Evolutionary conservation across 345 rosid species (phyloP), one percentile per base, ranked within the genome.

Genomic region (Citrus sp.): DNA sequence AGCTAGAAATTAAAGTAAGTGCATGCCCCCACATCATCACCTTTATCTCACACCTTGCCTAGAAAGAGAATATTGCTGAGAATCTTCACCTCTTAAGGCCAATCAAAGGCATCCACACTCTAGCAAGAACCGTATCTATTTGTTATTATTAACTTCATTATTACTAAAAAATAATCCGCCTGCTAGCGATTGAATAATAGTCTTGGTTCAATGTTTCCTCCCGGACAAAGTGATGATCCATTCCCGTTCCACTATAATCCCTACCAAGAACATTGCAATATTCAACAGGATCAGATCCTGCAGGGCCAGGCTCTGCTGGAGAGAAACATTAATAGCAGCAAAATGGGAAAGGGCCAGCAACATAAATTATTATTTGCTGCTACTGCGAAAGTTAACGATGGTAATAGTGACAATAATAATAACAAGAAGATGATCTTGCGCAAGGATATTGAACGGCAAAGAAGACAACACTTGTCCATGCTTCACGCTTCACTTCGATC

Each of bases 391-490:
- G 40, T 69, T 25, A 61, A 69, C 71, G 42, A 62, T 25, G 24
- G 59, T 51, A 64, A 71, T 56, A 72, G 9, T 27, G 25, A 59
- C 9, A 28, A 27, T 37, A 24, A 49, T 67, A 25, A 40, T 34
- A 58, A 42, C 2, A 25, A 65, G 27, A 83, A 81, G 85, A 88
- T 84, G 82, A 70, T 73, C 61, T 61, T 18, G 10, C 86, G 87
- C 13, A 84, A 82, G 64, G 91, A 87, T 24, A 84, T 82, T 65
- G 91, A 88, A 77, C 78, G 89, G 69, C 83, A 75, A 80, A 82
- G 93, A 79, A 84, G 93, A 67, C 82, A 78, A 75, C 77, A 90
- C 24, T 79, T 87, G 87, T 60, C 88, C 56, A 59, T 63, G n/a
- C 93, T 87, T 71, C 69, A 73, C 62, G 75, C 77, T 6, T 73